Percentiles rank a stretch among this genome's conserved stretches.
Conservation (phyloP, 441 rosid genomes). For the Omphalea diandra region DNA sequence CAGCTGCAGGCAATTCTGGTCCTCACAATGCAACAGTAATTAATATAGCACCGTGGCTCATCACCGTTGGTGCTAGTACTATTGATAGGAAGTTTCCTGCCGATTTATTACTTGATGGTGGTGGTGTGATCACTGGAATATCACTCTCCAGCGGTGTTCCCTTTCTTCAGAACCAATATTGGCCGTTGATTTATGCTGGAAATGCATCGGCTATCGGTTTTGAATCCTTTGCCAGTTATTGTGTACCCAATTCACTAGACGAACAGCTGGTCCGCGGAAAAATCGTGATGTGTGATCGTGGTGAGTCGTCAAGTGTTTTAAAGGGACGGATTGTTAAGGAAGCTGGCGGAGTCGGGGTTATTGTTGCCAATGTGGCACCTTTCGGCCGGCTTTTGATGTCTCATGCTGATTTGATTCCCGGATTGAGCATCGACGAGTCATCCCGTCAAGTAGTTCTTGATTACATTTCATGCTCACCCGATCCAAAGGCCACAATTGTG, state of each 20-base stretch:
- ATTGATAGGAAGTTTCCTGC: conserved; percentile 38
- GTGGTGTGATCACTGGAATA: conserved; percentile 17
- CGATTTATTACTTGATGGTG: conserved; percentile 25
- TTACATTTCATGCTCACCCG: conserved; percentile 21
- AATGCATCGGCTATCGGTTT: neutral
- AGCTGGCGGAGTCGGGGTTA: conserved; percentile 31
- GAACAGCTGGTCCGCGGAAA: conserved; percentile 23
- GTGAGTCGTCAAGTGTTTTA: neutral
- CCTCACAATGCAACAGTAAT: neutral
- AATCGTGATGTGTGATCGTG: conserved; percentile 34
- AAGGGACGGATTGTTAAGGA: conserved; percentile 18
- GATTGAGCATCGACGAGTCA: conserved; percentile 17
- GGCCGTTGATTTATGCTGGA: conserved; percentile 22
- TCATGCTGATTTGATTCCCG: conserved; percentile 23
- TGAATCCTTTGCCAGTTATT: neutral
- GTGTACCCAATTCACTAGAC: neutral
- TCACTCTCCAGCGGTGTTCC: conserved; percentile 25
- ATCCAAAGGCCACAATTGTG: conserved; percentile 27
- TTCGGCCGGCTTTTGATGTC: neutral
- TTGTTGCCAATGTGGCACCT: conserved; percentile 1
- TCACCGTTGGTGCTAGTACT: conserved; percentile 37
- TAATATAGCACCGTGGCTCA: conserved; percentile 44
- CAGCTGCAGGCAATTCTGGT: conserved; percentile 33
- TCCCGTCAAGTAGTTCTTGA: conserved; percentile 17
- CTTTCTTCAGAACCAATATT: neutral